Evolutionary conservation across 83 land plant genomes (phyloP), one percentile per base, ranked within the genome.

Genomic region (Larix sibirica): DNA sequence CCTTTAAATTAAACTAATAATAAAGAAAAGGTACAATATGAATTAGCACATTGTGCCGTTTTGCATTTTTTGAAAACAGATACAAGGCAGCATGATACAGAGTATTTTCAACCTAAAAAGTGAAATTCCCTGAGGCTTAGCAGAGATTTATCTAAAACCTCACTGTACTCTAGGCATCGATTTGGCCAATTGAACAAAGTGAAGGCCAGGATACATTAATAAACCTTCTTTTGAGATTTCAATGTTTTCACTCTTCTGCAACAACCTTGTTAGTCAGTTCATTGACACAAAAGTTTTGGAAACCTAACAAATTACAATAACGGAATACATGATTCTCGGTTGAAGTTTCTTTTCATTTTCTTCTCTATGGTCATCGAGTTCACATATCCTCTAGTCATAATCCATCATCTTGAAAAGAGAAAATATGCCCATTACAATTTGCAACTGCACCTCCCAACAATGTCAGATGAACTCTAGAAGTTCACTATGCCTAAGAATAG

Each of bases 361-460:
- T 38, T 73, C 44, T 42, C 50, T 50, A 38, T 42, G 77, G n/a
- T 20, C 21, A 73, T 2, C 12, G 24, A 42, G 1, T 42, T 42
- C 56, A 73, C n/a, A 36, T 23, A 42, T 20, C 21, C 9, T 21
- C 9, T 10, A 42, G 21, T 73, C 47, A 73, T 40, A 73, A 73
- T 12, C 56, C 54, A 8, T 42, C 77, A 73, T 12, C 77, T 50
- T 42, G 77, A 12, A 40, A 42, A 44, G 3, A 73, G 42, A 42
- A 44, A 10, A 42, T 50, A 42, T 36, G 77, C 23, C 26, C 77
- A 73, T 73, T 42, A 73, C 77, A 36, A 12, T 66, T 66, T 36
- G n/a, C 74, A 33, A 16, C 44, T 73, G 77, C 77, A 73, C 54
- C 77, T 42, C 24, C 54, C 28, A 42, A 73, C 77, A 73, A 42